These are phyloP conservation scores for Zalerion maritima DNA, from an alignment of 495 filamentous ascomycete species.

Conservation along the genomic window DNA sequence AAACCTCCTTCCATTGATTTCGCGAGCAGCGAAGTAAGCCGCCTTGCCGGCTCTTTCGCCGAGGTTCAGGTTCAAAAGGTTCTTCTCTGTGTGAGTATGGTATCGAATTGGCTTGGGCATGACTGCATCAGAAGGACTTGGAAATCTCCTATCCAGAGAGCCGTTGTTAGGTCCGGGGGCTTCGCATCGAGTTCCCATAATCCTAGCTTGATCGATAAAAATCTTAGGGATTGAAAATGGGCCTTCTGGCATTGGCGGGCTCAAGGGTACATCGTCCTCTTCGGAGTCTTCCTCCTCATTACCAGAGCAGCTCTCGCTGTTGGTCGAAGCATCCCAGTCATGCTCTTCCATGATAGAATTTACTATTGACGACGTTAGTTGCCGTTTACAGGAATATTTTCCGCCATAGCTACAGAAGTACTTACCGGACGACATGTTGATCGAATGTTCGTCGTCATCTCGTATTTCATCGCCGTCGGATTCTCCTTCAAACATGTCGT, in stretches of 20 bases:
- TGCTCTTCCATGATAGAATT: too few species aligned
- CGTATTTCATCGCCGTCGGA: constrained; percentile 17
- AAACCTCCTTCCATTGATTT: constrained; percentile 14
- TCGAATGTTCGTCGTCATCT: too few species aligned
- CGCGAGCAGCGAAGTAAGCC: constrained; percentile 26
- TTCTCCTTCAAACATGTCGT: constrained; percentile 12
- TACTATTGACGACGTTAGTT: too few species aligned
- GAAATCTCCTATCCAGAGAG: constrained; percentile 9
- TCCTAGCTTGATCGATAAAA: constrained; percentile 1
- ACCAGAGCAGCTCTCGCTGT: constrained; percentile 5
- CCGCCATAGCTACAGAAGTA: too few species aligned
- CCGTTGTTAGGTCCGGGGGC: background rate
- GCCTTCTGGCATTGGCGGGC: constrained; percentile 25
- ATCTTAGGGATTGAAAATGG: constrained; percentile 13
- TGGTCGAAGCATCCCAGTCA: constrained; percentile 9
- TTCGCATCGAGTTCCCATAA: constrained; percentile 7
- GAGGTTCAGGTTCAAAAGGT: constrained; percentile 11
- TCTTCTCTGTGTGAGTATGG: constrained; percentile 1
- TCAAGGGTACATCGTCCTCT: constrained; percentile 15
- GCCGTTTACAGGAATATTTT: too few species aligned
- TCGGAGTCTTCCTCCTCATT: constrained; percentile 21
- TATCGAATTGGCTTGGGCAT: constrained; percentile 21
- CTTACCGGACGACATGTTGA: too few species aligned
- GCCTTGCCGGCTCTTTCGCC: constrained; percentile 20
- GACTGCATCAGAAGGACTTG: constrained; percentile 30